A percentile compares a stretch with the other conserved stretches of the same genome.
Conservation (phyloP, 139 green algal genomes). For the Mychonastes homosphaera region DNA sequence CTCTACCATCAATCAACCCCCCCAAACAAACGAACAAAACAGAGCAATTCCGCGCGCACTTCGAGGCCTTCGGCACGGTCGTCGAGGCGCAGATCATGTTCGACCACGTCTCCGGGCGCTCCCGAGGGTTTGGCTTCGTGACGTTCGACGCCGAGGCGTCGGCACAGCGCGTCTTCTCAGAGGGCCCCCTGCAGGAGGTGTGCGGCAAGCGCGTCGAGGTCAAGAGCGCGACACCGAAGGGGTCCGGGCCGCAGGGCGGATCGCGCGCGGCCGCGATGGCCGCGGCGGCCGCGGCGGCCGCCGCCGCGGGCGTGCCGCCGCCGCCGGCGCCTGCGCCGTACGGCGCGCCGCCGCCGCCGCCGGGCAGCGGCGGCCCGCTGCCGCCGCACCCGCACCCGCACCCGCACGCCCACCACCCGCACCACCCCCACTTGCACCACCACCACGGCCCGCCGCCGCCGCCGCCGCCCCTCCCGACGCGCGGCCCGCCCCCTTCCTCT, state of each 20-base stretch:
- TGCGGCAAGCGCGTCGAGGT: constrained; percentile 68
- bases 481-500: no score
- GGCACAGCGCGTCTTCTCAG: constrained; percentile 51
- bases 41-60: constrained; percentile 63
- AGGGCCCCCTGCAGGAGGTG: constrained; percentile 59
- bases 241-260: constrained; percentile 33
- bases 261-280: not conserved
- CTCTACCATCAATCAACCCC: not conserved
- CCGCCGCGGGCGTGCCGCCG: not conserved
- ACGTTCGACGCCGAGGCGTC: constrained; percentile 64
- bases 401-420: no score
- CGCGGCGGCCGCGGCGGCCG: not conserved
- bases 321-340: not conserved
- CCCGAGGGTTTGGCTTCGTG: constrained; percentile 75
- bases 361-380: constrained; percentile 3
- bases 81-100: constrained; percentile 72
- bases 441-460: no score
- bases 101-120: constrained; percentile 60
- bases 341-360: not conserved
- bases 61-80: constrained; percentile 77
- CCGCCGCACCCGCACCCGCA: constrained; percentile 2
- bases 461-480: no score
- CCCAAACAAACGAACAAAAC: no score
- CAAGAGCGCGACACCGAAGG: constrained; percentile 67
- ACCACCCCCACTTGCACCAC: no score